Evolutionary conservation across 108 stramenopile genomes (phyloP).

Genomic region (Stephanodiscus triporus): DNA sequence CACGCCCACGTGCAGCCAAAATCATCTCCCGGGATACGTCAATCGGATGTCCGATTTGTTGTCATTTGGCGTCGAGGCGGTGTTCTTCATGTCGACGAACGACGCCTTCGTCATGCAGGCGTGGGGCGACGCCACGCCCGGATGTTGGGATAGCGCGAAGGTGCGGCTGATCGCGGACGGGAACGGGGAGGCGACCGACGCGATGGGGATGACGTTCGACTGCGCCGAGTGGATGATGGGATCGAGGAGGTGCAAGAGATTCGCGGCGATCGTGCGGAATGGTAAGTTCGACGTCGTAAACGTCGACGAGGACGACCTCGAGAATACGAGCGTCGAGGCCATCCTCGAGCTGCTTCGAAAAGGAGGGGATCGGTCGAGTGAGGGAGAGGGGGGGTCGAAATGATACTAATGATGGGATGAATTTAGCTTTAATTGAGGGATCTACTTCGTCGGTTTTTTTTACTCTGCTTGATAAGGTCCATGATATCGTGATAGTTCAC

Average conservation of each 20-base stretch:
- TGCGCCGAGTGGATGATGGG: constrained; percentile 58
- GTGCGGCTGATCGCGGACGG: constrained; percentile 67
- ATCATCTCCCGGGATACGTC: constrained; percentile 65
- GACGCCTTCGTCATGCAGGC: constrained; percentile 72
- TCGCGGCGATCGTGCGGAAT: constrained; percentile 58
- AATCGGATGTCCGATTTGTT: constrained; percentile 50
- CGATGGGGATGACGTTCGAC: constrained; percentile 58
- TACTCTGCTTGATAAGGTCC: no score
- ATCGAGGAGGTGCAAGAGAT: constrained; percentile 61
- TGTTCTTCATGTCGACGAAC: constrained; percentile 65
- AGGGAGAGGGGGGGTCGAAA: no score
- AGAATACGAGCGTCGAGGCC: no score
- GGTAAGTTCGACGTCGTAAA: neutral
- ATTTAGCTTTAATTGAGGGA: no score
- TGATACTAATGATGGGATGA: no score
- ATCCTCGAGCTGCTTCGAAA: no score
- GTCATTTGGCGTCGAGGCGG: constrained; percentile 51
- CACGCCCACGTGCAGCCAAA: constrained; percentile 55
- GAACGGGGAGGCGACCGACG: constrained; percentile 52
- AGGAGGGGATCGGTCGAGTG: no score
- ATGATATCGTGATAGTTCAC: no score
- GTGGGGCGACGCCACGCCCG: constrained; percentile 47
- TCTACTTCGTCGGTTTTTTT: no score
- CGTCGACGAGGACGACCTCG: no score
- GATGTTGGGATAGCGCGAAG: constrained; percentile 53